phyloP scores from a whole-genome alignment of 2,329 filamentous ascomycete genomes.

The Rachicladosporium sp. region DNA sequence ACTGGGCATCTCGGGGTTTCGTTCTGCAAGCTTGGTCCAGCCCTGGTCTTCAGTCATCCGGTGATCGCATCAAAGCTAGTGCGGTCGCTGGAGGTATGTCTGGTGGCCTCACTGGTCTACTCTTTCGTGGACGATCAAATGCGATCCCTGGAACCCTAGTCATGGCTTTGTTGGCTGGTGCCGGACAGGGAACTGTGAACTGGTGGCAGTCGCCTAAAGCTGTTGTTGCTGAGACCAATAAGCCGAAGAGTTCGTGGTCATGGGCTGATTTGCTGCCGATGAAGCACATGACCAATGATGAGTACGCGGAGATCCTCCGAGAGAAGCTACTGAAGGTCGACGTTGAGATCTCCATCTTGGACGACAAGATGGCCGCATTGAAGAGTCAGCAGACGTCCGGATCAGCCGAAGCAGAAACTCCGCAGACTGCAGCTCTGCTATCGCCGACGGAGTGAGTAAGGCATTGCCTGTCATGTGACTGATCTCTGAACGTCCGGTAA shows the following conservation, averaged over 20 bases:
- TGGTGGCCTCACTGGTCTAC: constrained; percentile 39
- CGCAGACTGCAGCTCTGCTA: no score
- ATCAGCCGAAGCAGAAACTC: no score
- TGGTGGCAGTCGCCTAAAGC: constrained; percentile 27
- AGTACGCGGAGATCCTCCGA: constrained; percentile 58
- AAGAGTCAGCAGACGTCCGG: constrained; percentile 13
- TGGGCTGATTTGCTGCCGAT: constrained; percentile 49
- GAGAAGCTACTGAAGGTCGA: constrained; percentile 62
- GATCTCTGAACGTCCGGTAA: no score
- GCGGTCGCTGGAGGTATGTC: constrained; percentile 59
- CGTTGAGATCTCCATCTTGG: constrained; percentile 64
- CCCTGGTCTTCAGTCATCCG: constrained; percentile 8
- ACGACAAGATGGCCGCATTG: constrained; percentile 56
- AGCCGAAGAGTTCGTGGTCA: constrained; percentile 32
- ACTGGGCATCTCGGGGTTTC: constrained; percentile 48
- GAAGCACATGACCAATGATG: constrained; percentile 55
- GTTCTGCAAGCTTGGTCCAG: constrained; percentile 25
- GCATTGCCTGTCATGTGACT: no score
- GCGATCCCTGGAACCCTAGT: constrained; percentile 46
- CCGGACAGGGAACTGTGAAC: constrained; percentile 46
- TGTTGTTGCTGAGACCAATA: constrained; percentile 13
- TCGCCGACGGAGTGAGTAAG: no score
- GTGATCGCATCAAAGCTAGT: constrained; percentile 55
- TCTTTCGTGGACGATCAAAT: constrained; percentile 46
- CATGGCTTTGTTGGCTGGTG: constrained; percentile 45